phyloP scores from a whole-genome alignment of 2,329 filamentous ascomycete species.

The Colletotrichum sp. region DNA sequence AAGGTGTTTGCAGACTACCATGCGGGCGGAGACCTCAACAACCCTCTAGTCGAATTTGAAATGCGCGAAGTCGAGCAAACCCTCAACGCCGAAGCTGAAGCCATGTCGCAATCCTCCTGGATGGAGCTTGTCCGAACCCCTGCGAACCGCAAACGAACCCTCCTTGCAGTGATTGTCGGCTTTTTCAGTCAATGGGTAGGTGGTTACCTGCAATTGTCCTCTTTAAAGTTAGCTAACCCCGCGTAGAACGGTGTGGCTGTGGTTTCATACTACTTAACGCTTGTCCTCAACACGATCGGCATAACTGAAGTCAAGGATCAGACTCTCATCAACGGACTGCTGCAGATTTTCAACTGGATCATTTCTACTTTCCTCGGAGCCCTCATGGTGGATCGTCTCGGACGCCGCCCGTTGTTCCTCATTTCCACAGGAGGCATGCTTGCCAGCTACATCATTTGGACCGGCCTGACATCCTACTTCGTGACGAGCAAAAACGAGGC shows the following conservation, averaged over 20 bases:
- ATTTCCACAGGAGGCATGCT: slow-evolving; percentile 34
- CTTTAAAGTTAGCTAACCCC: background rate
- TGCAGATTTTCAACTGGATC: slow-evolving; percentile 15
- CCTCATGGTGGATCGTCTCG: slow-evolving; percentile 43
- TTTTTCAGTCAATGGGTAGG: slow-evolving; percentile 28
- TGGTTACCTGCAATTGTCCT: background rate
- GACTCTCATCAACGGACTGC: slow-evolving; percentile 42
- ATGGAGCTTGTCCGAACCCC: slow-evolving; percentile 31
- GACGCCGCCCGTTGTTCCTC: slow-evolving; percentile 48
- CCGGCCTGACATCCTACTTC: slow-evolving; percentile 17
- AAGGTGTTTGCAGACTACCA: slow-evolving; percentile 61
- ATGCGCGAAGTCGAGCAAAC: slow-evolving; percentile 46
- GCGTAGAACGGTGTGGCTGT: slow-evolving; percentile 32
- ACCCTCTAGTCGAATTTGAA: slow-evolving; percentile 30
- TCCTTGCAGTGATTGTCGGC: slow-evolving; percentile 29
- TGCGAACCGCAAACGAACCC: slow-evolving; percentile 30
- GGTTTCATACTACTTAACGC: slow-evolving; percentile 42
- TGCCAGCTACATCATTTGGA: slow-evolving; percentile 30
- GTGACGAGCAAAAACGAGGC: background rate
- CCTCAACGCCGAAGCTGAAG: slow-evolving; percentile 55
- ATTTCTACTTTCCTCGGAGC: slow-evolving; percentile 35
- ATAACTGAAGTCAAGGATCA: slow-evolving; percentile 40
- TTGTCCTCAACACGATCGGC: slow-evolving; percentile 32
- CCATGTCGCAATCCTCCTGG: slow-evolving; percentile 40
- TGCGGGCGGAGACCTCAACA: slow-evolving; percentile 47